A percentile compares a stretch with the other conserved stretches of the same genome.
These are phyloP conservation scores for Blastobotrys aristatus DNA, from an alignment of 1,139 yeast species.

Conservation along the genomic window DNA sequence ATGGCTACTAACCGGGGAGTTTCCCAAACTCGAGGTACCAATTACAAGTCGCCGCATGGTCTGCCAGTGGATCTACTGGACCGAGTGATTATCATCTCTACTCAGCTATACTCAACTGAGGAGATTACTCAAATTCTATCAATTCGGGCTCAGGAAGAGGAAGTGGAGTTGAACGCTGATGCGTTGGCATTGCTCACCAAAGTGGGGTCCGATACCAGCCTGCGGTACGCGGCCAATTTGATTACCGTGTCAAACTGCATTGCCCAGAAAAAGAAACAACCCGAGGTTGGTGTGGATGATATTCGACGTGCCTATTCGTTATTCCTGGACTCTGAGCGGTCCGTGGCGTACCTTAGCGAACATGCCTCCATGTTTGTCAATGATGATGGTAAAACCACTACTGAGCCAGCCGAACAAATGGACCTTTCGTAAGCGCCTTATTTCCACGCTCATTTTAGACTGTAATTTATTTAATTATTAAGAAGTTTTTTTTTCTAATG, in stretches of 20 bases:
- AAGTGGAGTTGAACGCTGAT: slow-evolving; percentile 76
- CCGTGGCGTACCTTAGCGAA: slow-evolving; percentile 46
- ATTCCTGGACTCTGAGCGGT: slow-evolving; percentile 82
- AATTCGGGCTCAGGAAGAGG: slow-evolving; percentile 95
- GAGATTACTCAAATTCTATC: slow-evolving; percentile 83
- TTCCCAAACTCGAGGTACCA: slow-evolving; percentile 87
- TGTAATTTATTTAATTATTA: slow-evolving; percentile 1
- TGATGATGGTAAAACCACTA: slow-evolving; percentile 16
- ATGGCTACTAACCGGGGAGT: slow-evolving; percentile 99
- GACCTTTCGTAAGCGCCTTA: slow-evolving; percentile 15
- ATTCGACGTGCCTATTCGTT: slow-evolving; percentile 82
- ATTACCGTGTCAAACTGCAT: slow-evolving; percentile 85
- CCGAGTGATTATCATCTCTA: slow-evolving; percentile 88
- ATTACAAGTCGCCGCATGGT: slow-evolving; percentile 93
- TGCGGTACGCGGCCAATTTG: slow-evolving; percentile 89
- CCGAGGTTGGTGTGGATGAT: slow-evolving; percentile 71
- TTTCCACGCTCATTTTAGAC: no score
- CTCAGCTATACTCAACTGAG: slow-evolving; percentile 66
- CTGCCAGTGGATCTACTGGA: slow-evolving; percentile 91
- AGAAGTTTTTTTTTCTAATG: not conserved
- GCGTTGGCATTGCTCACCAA: slow-evolving; percentile 87
- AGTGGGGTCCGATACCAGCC: slow-evolving; percentile 86
- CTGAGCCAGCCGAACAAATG: slow-evolving; percentile 12
- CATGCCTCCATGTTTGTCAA: slow-evolving; percentile 25
- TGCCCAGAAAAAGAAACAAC: slow-evolving; percentile 71